Evolutionary conservation across 2,329 filamentous ascomycete species (phyloP), one percentile per base, ranked within the genome.

Genomic region (Xylaria sp.): DNA sequence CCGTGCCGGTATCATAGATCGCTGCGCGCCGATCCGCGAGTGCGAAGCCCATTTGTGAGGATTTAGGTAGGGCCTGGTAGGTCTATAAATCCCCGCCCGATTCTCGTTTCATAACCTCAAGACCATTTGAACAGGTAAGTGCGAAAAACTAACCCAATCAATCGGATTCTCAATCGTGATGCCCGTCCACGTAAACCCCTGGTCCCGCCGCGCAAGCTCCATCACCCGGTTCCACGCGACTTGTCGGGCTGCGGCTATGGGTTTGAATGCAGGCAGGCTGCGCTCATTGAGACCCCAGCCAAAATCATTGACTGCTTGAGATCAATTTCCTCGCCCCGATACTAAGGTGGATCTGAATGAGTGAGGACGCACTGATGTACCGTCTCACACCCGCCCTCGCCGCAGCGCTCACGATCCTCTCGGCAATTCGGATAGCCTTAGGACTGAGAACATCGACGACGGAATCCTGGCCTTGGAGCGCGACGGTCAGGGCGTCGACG

Each of bases 101-200:
- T 30, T 30, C 23, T 30, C 23, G 4, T 3, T 2, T 30, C 5
- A 5, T 4, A 30, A 30, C 1, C 23, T 30, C 23, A 2, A 30
- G 23, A 30, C 23, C 4, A 30, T 3, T 30, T 30, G 23, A 34
- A 37, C 18, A 1, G 10, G 13, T 8, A 46, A 46, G 13, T 34
- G 16, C 16, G 1, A 52, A 39, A 16, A 37, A 55, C 67, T 62
- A 54, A 71, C 70, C 71, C 71, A 72, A 52, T 72, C 70, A 46
- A 70, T 70, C 7, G 71, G 70, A 55, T 72, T 70, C 2, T 70
- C 70, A 49, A 67, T 69, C 4, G 64, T 68, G 52, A 73, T 65
- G 8, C 68, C 70, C 6, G 68, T 73, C 63, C 66, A 73, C 6
- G 66, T 72, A 34, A 72, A 71, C 1, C 50, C 60, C n/a, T 63